A percentile compares a stretch with the other conserved stretches of the same genome.
phyloP scores from a whole-genome alignment of 2,329 filamentous ascomycete species.

The Ilyonectria mors-panacis region DNA sequence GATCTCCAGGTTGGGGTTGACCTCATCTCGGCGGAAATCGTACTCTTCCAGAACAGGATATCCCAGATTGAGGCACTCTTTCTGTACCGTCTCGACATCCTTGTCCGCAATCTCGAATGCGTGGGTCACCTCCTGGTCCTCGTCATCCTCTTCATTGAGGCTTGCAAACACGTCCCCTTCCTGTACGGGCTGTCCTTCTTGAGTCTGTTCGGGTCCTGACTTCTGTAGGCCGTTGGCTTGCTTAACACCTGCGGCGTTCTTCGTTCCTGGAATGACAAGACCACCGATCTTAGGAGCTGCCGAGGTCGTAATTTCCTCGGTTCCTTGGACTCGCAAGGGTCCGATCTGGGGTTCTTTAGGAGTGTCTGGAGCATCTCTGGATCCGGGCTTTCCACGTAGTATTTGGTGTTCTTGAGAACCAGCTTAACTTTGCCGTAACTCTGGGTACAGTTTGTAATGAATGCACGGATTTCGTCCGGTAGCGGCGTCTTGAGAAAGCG shows the following conservation, averaged over 20 bases:
- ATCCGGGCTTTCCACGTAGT: constrained; percentile 94
- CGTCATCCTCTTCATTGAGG: constrained; percentile 87
- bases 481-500: constrained; percentile 90
- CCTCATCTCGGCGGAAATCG: constrained; percentile 92
- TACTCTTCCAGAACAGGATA: constrained; percentile 96
- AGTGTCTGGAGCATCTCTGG: constrained; percentile 87
- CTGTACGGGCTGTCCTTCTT: constrained; percentile 66
- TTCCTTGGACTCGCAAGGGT: constrained; percentile 80
- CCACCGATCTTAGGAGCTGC: constrained; percentile 89
- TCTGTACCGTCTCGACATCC: constrained; percentile 88
- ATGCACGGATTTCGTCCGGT: constrained; percentile 83
- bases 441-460: constrained; percentile 84
- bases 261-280: constrained; percentile 94
- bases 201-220: constrained; percentile 53
- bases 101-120: constrained; percentile 91
- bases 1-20: constrained; percentile 93
- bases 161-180: constrained; percentile 80
- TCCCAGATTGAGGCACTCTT: constrained; percentile 88
- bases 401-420: constrained; percentile 93
- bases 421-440: constrained; percentile 97
- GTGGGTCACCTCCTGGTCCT: constrained; percentile 89
- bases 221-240: constrained; percentile 70
- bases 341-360: constrained; percentile 88
- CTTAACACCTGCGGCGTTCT: constrained; percentile 89
- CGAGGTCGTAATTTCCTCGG: constrained; percentile 81